Evolutionary conservation across 768 basidiomycete species (phyloP).

Genomic region (Dictyophora rubrovolvata): DNA sequence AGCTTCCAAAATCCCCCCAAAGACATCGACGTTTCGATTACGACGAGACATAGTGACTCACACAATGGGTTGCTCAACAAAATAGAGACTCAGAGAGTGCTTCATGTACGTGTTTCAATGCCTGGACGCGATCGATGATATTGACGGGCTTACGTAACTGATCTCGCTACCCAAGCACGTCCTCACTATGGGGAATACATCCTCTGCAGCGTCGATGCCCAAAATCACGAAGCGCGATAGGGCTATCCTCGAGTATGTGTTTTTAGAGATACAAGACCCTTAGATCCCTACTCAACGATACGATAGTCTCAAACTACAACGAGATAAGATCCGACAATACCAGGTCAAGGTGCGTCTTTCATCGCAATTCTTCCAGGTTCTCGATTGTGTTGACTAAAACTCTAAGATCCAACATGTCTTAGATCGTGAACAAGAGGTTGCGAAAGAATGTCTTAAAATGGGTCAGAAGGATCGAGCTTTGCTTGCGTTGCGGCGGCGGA

Average conservation of each 20-base stretch:
- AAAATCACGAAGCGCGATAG: constrained; percentile 91
- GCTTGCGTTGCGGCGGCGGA: constrained; percentile 78
- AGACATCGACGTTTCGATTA: background rate
- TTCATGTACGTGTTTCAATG: too few relatives aligned
- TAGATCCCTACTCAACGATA: constrained; percentile 14
- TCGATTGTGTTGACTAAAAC: background rate
- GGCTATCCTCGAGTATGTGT: constrained; percentile 86
- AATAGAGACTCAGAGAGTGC: background rate
- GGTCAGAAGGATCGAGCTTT: constrained; percentile 85
- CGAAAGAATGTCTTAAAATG: constrained; percentile 65
- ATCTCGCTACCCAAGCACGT: too few relatives aligned
- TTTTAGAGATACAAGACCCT: constrained; percentile 9
- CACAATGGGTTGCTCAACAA: background rate
- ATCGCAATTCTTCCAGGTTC: background rate
- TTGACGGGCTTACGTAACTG: too few relatives aligned
- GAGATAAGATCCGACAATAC: constrained; percentile 92
- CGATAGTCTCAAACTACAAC: constrained; percentile 82
- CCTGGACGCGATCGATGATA: too few relatives aligned
- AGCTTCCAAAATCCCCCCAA: background rate
- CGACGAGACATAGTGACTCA: background rate
- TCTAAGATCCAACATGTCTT: constrained; percentile 75
- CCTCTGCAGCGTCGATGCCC: constrained; percentile 50
- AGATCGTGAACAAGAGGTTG: constrained; percentile 82
- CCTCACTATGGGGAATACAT: background rate
- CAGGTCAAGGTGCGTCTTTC: constrained; percentile 67